phyloP scores from a whole-genome alignment of 768 basidiomycete species.

The Pholiota microspora region DNA sequence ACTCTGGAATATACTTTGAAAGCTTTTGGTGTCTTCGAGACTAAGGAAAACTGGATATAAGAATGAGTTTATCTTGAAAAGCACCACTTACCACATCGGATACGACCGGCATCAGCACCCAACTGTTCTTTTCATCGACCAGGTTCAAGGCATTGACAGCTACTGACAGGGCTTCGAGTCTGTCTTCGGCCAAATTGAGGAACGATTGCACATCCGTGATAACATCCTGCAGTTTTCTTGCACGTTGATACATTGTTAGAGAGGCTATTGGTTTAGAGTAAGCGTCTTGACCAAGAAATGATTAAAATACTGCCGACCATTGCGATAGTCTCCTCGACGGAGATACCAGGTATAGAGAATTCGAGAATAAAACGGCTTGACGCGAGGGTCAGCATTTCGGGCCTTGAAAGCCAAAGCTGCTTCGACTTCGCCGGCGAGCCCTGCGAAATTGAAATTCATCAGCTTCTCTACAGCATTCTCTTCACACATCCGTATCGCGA shows the following conservation, averaged over 20 bases:
- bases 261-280: constrained; percentile 56
- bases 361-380: constrained; percentile 81
- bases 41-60: constrained; percentile 32
- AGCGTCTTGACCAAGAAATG: constrained; percentile 4
- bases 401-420: constrained; percentile 88
- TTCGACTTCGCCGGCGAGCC: constrained; percentile 85
- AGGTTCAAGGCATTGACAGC: constrained; percentile 88
- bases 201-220: constrained; percentile 38
- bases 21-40: constrained; percentile 70
- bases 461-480: constrained; percentile 76
- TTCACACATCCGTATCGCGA: constrained; percentile 93
- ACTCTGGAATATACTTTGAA: constrained; percentile 75
- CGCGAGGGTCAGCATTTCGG: constrained; percentile 86
- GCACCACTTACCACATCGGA: constrained; percentile 46
- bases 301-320: constrained; percentile 54
- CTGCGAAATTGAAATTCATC: constrained; percentile 81
- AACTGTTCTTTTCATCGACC: constrained; percentile 77
- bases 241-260: constrained; percentile 90
- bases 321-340: constrained; percentile 84
- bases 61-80: constrained; percentile 7
- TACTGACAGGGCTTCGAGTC: constrained; percentile 77
- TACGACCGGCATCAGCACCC: constrained; percentile 69
- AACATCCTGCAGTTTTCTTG: constrained; percentile 69
- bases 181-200: constrained; percentile 56
- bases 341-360: constrained; percentile 96